These are phyloP conservation scores for Cladophialophora yegresii DNA, from an alignment of 2,329 filamentous ascomycete species.

Conservation along the genomic window DNA sequence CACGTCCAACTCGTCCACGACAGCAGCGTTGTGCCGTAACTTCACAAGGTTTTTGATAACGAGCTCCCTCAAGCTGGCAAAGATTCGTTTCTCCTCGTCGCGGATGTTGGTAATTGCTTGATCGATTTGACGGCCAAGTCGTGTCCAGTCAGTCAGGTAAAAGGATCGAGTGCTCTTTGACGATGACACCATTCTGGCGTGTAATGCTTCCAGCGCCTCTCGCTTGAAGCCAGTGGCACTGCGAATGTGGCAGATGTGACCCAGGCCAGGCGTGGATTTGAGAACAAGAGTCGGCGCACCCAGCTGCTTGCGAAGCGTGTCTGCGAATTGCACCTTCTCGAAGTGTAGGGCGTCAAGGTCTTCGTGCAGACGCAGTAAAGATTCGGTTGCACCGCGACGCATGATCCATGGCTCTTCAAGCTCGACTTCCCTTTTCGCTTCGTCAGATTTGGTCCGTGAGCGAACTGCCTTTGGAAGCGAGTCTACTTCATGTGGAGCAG, in stretches of 20 bases:
- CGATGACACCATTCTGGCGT: slow-evolving; percentile 65
- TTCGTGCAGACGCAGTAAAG: slow-evolving; percentile 67
- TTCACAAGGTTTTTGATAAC: slow-evolving; percentile 82
- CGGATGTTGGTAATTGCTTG: slow-evolving; percentile 75
- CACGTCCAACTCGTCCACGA: slow-evolving; percentile 91
- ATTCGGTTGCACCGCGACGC: slow-evolving; percentile 65
- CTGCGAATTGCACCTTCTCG: slow-evolving; percentile 63
- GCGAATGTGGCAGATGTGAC: slow-evolving; percentile 88
- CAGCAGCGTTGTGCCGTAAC: slow-evolving; percentile 83
- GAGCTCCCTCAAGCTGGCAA: slow-evolving; percentile 69
- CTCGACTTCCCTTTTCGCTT: slow-evolving; percentile 41
- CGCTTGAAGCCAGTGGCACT: slow-evolving; percentile 59
- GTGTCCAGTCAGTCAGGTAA: slow-evolving; percentile 79
- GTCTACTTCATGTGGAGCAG: slow-evolving; percentile 62
- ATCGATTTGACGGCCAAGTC: slow-evolving; percentile 76
- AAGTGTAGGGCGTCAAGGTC: slow-evolving; percentile 62
- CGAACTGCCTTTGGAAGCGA: slow-evolving; percentile 57
- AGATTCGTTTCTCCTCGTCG: slow-evolving; percentile 79
- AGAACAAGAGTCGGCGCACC: slow-evolving; percentile 68
- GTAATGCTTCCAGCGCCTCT: slow-evolving; percentile 49
- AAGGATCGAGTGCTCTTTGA: slow-evolving; percentile 85
- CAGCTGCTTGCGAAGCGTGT: slow-evolving; percentile 63
- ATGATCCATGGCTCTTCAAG: slow-evolving; percentile 64
- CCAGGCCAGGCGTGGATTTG: slow-evolving; percentile 82
- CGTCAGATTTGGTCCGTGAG: slow-evolving; percentile 37